Base-by-base conservation (phyloP, 2,329 filamentous ascomycete species). In the Nigrospora osmanthi region DNA sequence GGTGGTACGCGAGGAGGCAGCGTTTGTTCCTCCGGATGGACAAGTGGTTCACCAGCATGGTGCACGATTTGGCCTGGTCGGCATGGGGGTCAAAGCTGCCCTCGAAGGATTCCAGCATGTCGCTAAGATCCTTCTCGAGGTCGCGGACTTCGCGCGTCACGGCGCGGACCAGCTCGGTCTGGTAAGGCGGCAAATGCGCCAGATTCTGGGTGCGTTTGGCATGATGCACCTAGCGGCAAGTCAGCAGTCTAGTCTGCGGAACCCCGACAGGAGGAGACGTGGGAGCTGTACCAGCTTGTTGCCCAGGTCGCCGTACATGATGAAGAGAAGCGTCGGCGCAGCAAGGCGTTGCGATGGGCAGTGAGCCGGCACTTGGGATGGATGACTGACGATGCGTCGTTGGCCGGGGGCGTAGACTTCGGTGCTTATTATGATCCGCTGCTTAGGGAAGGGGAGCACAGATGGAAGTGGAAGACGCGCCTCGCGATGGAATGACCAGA, bases 1-100 rank as follows among this genome's bases (percentile, higher is more conserved):
- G 83, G 63, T 98, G 93, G 61, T 98, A 98, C 4, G 91, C 90
- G 7, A 98, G 78, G 16, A 98, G 75, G 59, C 93, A 98, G 37
- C 93, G 84, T 66, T 98, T 98, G 65, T 98, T 95, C 45, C 93
- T 80, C 40, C 93, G 83, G 86, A 97, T 96, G 54, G 87, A 89
- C 11, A 98, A 72, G 62, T 98, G 91, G 62, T 96, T 87, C 49
- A 97, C 90, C 17, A 98, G 80, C 19, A 98, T 74, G 2, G 88
- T 87, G 60, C 89, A 95, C 3, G 91, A 90, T 31, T 85, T 85
- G 11, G 87, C 87, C 38, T 89, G 88, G 57, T 96, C 83, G 11
- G 83, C 78, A 14, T 83, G 79, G 1, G 89, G 91, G 55, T 95
- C 84, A 70, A 97, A 97, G 1, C 83, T 84, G 49, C 85, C 86